These are phyloP conservation scores for Podaxis rugospora DNA, from an alignment of 768 basidiomycete genomes.

Conservation along the genomic window DNA sequence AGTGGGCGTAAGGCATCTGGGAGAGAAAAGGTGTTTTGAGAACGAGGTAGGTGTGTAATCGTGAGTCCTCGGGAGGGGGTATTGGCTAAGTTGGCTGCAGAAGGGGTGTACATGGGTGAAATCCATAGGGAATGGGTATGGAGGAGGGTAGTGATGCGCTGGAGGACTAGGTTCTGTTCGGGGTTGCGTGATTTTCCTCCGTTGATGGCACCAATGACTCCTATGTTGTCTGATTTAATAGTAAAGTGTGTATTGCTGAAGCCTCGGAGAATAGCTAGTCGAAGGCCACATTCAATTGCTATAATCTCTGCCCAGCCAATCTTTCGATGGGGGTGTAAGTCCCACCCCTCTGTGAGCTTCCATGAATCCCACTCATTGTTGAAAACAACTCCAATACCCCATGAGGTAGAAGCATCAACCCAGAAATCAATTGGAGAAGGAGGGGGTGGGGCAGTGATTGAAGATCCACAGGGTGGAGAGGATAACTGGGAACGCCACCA, in stretches of 20 bases:
- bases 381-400: too few relatives aligned
- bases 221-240: neutral
- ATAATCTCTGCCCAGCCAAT: neutral
- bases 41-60: neutral
- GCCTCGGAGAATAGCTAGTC: neutral
- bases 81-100: neutral
- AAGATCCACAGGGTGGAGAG: too few relatives aligned
- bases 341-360: too few relatives aligned
- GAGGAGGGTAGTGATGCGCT: neutral
- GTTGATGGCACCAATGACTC: neutral
- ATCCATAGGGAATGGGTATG: neutral
- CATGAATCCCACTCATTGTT: too few relatives aligned
- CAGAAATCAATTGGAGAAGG: too few relatives aligned
- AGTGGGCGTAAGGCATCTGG: neutral
- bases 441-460: too few relatives aligned
- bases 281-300: neutral
- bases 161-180: neutral
- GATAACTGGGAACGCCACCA: too few relatives aligned
- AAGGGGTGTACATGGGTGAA: neutral
- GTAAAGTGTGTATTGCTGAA: neutral
- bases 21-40: neutral
- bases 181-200: neutral
- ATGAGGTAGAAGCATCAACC: too few relatives aligned
- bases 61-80: neutral
- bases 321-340: too few relatives aligned